Base-by-base conservation (phyloP, 1,139 yeast species). In the Yamadazyma jaroonii region DNA sequence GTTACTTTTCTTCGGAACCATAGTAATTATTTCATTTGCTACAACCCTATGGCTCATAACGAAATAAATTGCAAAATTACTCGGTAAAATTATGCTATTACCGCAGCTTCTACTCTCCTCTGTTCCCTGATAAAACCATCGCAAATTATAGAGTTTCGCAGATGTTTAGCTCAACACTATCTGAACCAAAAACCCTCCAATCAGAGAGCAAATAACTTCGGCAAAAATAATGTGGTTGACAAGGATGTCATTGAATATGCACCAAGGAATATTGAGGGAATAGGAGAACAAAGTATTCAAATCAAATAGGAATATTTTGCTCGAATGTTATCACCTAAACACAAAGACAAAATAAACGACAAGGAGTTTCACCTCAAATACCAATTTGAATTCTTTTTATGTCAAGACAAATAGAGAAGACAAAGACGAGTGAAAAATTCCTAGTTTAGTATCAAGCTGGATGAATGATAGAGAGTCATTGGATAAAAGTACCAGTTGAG, bases 371-470 rank as follows among this genome's bases (percentile, higher is more conserved):
- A 0, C 79, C 89, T 0, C 87, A 89, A 0, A 82, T 89, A 0
- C 74, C 75, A 3, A 54, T 69, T 50, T 70, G 31, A 66, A 66
- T 40, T 46, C 53, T n/a, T 50, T 48, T 29, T 46, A 50, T 3
- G 46, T 50, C 4, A 79, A 74, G 48, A 57, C 84, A 10, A 77
- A 92, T 0, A 79, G 79, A 29, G 88, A 84, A 49, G 96, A 89
- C 41, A 83, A 81, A 43, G 81, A 77, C 26, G 76, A 79, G 43
- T 92, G 97, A 97, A 74, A 75, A 35, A 88, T 92, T 22, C 97
- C 98, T 0, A 83, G 96, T 0, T 89, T 95, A 1, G 77, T 92
- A 1, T 90, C 97, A 1, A 89, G 88, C 57, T 92, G 98, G 98
- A 90, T 90, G 59, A 92, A 92, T 57, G 88, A 92, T 20, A 84